Evolutionary conservation across 331 rosid species (phyloP).

Genomic region (Malus hybrid): DNA sequence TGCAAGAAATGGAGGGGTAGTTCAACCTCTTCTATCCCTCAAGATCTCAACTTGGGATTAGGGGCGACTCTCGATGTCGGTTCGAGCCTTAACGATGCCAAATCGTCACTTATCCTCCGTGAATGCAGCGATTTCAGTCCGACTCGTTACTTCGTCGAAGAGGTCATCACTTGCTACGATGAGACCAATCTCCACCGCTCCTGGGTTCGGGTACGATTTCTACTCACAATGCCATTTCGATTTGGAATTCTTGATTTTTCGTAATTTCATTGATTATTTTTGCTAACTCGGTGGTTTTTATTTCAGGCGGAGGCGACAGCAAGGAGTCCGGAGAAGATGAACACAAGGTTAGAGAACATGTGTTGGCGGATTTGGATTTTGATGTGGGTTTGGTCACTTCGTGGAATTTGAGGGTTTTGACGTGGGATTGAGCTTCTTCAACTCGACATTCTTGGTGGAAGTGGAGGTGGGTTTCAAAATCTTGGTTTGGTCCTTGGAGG

Average conservation of each 20-base stretch:
- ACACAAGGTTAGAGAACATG: constrained; percentile 57
- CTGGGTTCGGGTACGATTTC: constrained; percentile 36
- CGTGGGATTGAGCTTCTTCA: too few species aligned
- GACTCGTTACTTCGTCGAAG: constrained; percentile 53
- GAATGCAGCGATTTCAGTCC: constrained; percentile 49
- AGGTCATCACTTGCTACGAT: constrained; percentile 51
- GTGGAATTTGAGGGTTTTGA: too few species aligned
- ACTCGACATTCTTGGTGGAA: too few species aligned
- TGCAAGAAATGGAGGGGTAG: too few species aligned
- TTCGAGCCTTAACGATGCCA: constrained; percentile 37
- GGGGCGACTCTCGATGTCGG: constrained; percentile 53
- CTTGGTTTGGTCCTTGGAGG: too few species aligned
- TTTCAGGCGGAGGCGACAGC: constrained; percentile 46
- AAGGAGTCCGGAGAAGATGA: constrained; percentile 49
- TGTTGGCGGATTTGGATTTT: constrained; percentile 59
- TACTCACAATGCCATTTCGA: not conserved
- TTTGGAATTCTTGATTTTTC: too few species aligned
- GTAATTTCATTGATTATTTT: not conserved
- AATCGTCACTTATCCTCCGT: constrained; percentile 36
- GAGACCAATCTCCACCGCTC: constrained; percentile 55
- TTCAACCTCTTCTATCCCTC: too few species aligned
- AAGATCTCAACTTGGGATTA: not conserved
- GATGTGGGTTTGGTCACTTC: not conserved
- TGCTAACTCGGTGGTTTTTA: not conserved
- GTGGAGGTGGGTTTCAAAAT: too few species aligned